Base-by-base conservation (phyloP, 805 yeast genomes). In the Tetrapisispora namnaoensis region DNA sequence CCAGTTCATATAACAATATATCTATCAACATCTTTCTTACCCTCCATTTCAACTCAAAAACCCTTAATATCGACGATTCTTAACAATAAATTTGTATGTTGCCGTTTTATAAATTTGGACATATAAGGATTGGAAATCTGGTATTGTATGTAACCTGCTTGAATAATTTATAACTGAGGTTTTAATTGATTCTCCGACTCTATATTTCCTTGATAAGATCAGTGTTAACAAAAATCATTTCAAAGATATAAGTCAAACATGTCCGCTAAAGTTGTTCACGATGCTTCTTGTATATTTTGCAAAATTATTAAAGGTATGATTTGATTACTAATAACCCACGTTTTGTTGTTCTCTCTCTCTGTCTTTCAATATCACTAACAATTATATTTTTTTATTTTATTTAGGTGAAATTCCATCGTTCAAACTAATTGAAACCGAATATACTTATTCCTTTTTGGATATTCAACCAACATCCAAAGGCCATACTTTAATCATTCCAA, bases 391-490 rank as follows among this genome's bases (percentile, higher is more conserved):
- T 37, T 37, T 6, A 20, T 20, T 20, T 32, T 16, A 45, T 17
- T 16, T 39, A 79, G 95, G 96, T 49, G 97, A 93, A 59, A 93
- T 91, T 62, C 99, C 99, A 34, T 86, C 95, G 1, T 80, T 87
- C 73, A 93, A 91, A 67, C 70, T 91, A 53, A 75, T 85, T 60
- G 99, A 91, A 68, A 87, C 97, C n/a, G 74, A 83, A 51, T 74
- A 77, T 58, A 69, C 87, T 2, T 86, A 75, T 62, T 87, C 98
- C 0, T 93, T 91, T 66, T 73, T 93, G 59, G 99, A 91, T 62
- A 90, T 91, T 62, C 93, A 88, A 58, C 98, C 99, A 53, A 86
- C 91, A 17, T 73, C 95, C 10, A 78, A 79, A 59, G 96, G 95
- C 27, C 99, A 91, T 65, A 79, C 91, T 32, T 71, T 91, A 59